Evolutionary conservation across 2,329 filamentous ascomycete species (phyloP).

Genomic region (Diplodia scrobiculata): DNA sequence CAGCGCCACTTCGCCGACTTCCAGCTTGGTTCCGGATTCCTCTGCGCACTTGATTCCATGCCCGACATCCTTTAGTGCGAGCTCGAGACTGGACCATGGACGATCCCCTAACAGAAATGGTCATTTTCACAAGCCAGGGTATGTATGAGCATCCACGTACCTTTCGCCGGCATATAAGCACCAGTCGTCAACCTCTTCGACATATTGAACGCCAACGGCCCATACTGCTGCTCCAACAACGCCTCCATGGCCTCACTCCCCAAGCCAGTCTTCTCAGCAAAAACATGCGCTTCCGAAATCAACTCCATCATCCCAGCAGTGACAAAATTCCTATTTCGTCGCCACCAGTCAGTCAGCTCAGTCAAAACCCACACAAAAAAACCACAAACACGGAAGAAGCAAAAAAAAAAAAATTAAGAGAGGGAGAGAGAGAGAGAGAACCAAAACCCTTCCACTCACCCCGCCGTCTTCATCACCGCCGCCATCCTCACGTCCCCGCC

Average conservation of each 20-base stretch:
- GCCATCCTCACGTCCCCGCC: neutral
- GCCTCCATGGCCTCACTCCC: constrained; percentile 48
- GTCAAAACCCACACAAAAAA: neutral
- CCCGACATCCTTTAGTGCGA: constrained; percentile 58
- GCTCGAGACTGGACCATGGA: constrained; percentile 54
- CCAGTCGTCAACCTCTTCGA: constrained; percentile 38
- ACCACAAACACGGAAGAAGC: neutral
- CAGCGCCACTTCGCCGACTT: constrained; percentile 50
- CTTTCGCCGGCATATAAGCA: constrained; percentile 35
- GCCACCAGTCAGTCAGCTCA: constrained; percentile 32
- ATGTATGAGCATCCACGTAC: constrained; percentile 32
- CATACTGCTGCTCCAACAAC: constrained; percentile 45
- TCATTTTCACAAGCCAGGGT: neutral
- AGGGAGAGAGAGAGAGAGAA: too few species aligned
- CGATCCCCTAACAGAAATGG: neutral
- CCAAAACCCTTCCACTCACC: neutral
- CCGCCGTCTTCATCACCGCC: neutral
- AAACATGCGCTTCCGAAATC: constrained; percentile 54
- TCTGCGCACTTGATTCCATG: constrained; percentile 53
- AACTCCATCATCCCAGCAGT: constrained; percentile 55
- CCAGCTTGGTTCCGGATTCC: constrained; percentile 45
- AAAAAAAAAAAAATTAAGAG: neutral
- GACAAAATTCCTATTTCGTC: constrained; percentile 49
- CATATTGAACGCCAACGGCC: constrained; percentile 36
- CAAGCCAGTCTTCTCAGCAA: constrained; percentile 53